phyloP scores from a whole-genome alignment of 2,329 filamentous ascomycete species.

The Ilyonectria mors-panacis region DNA sequence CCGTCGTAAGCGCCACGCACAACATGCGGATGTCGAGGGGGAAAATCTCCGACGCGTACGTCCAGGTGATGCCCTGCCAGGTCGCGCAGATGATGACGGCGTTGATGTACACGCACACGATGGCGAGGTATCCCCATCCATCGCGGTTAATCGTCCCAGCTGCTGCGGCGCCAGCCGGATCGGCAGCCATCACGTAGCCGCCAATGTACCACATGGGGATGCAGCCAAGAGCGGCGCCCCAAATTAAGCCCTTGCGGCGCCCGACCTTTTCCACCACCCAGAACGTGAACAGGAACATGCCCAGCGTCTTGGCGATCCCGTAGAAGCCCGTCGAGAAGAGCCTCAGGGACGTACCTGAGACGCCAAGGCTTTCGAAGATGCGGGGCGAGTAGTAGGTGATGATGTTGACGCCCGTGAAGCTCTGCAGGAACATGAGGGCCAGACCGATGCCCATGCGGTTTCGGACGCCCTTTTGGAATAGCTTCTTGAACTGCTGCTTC shows the following conservation, averaged over 20 bases:
- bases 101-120: slow-evolving; percentile 63
- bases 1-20: slow-evolving; percentile 53
- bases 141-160: slow-evolving; percentile 60
- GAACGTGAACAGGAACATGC: slow-evolving; percentile 57
- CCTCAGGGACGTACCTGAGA: slow-evolving; percentile 50
- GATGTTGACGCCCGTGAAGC: slow-evolving; percentile 66
- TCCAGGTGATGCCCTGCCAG: slow-evolving; percentile 61
- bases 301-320: slow-evolving; percentile 56
- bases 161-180: slow-evolving; percentile 57
- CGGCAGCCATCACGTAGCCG: slow-evolving; percentile 52
- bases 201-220: slow-evolving; percentile 60
- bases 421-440: slow-evolving; percentile 64
- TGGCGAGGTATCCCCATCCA: slow-evolving; percentile 61
- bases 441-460: slow-evolving; percentile 60
- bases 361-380: slow-evolving; percentile 57
- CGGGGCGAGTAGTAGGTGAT: slow-evolving; percentile 70
- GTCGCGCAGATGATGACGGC: slow-evolving; percentile 56
- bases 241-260: slow-evolving; percentile 63
- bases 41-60: slow-evolving; percentile 65
- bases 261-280: slow-evolving; percentile 64
- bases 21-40: slow-evolving; percentile 56
- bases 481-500: slow-evolving; percentile 50
- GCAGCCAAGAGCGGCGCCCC: slow-evolving; percentile 54
- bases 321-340: slow-evolving; percentile 60
- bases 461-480: slow-evolving; percentile 54